Percentiles rank a stretch among this genome's conserved stretches.
These are phyloP conservation scores for Umbelopsis sp. DNA, from an alignment of 371 early-diverging fungal species.

Conservation along the genomic window DNA sequence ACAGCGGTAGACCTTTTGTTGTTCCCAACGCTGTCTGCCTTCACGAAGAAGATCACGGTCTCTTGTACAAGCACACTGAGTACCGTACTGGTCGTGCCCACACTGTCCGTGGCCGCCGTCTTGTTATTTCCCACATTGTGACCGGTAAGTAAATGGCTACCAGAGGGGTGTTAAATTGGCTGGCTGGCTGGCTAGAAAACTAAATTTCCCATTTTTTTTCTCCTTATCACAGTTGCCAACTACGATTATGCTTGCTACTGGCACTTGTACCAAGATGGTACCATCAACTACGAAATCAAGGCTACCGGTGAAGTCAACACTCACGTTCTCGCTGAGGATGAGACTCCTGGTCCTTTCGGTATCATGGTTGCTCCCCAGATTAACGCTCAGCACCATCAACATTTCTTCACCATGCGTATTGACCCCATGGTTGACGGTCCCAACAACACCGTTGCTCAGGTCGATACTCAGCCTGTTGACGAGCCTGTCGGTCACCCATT, in stretches of 20 bases:
- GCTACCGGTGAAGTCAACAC: slow-evolving; percentile 60
- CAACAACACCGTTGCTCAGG: slow-evolving; percentile 45
- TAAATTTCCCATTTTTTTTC: neutral
- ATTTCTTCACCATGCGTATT: slow-evolving; percentile 59
- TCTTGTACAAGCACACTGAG: slow-evolving; percentile 61
- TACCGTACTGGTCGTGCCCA: slow-evolving; percentile 55
- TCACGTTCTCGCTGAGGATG: slow-evolving; percentile 55
- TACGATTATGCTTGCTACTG: slow-evolving; percentile 63
- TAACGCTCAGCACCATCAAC: slow-evolving; percentile 58
- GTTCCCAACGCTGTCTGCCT: slow-evolving; percentile 58
- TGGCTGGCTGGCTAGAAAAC: neutral
- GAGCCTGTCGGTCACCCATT: slow-evolving; percentile 52
- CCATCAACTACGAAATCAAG: slow-evolving; percentile 60
- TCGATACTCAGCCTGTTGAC: slow-evolving; percentile 37
- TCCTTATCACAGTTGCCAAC: slow-evolving; percentile 43
- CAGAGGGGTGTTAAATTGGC: neutral
- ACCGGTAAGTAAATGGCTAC: slow-evolving; percentile 36
- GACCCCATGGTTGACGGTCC: slow-evolving; percentile 59
- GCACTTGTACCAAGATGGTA: slow-evolving; percentile 61
- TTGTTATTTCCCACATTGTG: slow-evolving; percentile 57
- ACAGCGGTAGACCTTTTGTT: slow-evolving; percentile 48
- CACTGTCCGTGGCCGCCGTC: slow-evolving; percentile 52
- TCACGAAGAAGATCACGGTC: slow-evolving; percentile 58
- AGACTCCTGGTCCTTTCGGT: slow-evolving; percentile 50
- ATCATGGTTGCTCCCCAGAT: slow-evolving; percentile 55